phyloP scores from a whole-genome alignment of 2,329 filamentous ascomycete genomes.

The Botrytis porri region DNA sequence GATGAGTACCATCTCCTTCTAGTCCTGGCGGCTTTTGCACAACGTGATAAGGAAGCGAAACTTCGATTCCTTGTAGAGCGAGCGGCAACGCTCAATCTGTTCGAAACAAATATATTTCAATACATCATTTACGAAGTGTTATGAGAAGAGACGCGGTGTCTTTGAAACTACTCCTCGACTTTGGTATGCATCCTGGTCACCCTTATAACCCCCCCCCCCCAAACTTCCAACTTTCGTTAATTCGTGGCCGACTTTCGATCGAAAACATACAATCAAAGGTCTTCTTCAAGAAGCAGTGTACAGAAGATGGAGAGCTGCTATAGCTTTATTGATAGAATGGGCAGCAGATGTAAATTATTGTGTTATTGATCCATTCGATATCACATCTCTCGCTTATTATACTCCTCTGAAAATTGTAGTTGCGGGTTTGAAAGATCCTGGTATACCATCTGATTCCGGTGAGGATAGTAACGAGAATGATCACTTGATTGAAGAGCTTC shows the following conservation, averaged over 20 bases:
- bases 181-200: background rate
- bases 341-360: background rate
- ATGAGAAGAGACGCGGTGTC: background rate
- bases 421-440: background rate
- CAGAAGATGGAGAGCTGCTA: background rate
- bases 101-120: background rate
- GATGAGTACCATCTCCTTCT: background rate
- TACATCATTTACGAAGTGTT: background rate
- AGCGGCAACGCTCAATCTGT: background rate
- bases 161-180: background rate
- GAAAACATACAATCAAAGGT: background rate
- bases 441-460: background rate
- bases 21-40: background rate
- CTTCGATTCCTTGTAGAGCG: fast-evolving
- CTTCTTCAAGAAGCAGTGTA: background rate
- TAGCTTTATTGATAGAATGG: background rate
- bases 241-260: no score
- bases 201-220: no score
- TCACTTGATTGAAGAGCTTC: background rate
- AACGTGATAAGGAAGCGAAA: background rate
- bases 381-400: background rate
- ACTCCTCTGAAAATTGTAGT: background rate
- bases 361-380: background rate
- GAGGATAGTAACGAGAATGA: background rate
- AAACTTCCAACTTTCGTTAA: no score